Base-by-base conservation (phyloP, 192 early-diverging fungal genomes). In the Umbelopsis vinacea region DNA sequence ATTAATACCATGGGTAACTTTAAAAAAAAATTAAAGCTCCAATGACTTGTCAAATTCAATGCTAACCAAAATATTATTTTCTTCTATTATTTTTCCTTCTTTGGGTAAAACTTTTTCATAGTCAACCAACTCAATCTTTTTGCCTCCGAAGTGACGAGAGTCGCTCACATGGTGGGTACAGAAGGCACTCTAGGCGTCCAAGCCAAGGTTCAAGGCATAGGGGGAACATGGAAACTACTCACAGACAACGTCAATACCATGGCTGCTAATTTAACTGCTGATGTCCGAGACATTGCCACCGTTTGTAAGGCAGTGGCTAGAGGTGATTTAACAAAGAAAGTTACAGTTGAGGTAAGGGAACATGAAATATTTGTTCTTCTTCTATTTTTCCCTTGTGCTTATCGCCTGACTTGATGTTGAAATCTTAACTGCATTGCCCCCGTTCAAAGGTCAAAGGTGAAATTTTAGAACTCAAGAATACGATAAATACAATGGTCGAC, bases 401-500 rank as follows among this genome's bases (percentile, higher is more conserved):
- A 0, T 80, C 82, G 15, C 29, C 29, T 29, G 29, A 29, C 29
- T 29, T 83, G 87, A n/a, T 80, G 85, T 1, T 84, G 83, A 23
- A 67, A 69, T 46, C 78, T 1, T 8, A 8, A 54, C 0, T 54
- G n/a, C 22, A 26, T 24, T 26, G 5, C 3, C 53, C 23, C 57
- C n/a, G n/a, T n/a, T 37, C 26, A 21, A 12, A 87, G n/a, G 83
- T 86, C 14, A 77, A 83, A 46, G 91, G 92, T n/a, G 91, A 91
- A 73, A 92, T 93, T 76, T 67, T 81, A 2, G 88, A 88, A 35
- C 80, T 93, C 14, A 93, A 92, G 73, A 76, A 86, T 22, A 91
- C 89, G 1, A 89, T 93, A 40, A 93, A 93, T 74, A 81, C 73
- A 0, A 89, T 93, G 87, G 90, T 90, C 21, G 89, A 89, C 60